phyloP scores from a whole-genome alignment of 257 asterid genomes.

The Thymus mandschuricus region DNA sequence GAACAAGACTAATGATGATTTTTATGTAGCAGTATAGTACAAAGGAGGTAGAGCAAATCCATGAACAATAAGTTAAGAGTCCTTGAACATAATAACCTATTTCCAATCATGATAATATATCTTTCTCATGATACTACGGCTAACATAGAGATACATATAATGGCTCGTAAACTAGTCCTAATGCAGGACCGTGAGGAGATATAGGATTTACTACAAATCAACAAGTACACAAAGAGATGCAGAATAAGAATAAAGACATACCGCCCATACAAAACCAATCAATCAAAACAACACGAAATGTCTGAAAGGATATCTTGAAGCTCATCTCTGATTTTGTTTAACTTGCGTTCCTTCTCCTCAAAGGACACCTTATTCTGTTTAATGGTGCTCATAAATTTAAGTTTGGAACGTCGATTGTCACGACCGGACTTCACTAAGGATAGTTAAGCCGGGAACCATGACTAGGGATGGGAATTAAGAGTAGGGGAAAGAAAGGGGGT shows the following conservation, averaged over 20 bases:
- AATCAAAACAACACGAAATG: constrained; percentile 19
- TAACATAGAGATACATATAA: constrained; percentile 2
- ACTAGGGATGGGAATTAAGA: too few species aligned
- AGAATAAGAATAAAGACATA: constrained; percentile 33
- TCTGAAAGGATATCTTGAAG: constrained; percentile 89
- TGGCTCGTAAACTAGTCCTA: neutral
- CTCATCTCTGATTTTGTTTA: constrained; percentile 56
- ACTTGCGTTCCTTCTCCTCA: constrained; percentile 59
- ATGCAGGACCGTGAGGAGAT: constrained; percentile 15
- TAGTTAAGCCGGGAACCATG: too few species aligned
- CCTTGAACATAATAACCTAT: constrained; percentile 12
- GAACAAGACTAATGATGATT: constrained; percentile 19
- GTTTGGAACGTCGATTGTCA: constrained; percentile 85
- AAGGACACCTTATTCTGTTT: constrained; percentile 58
- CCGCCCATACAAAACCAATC: neutral
- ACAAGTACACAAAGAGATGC: constrained; percentile 23
- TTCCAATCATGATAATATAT: too few species aligned
- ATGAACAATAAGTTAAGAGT: neutral
- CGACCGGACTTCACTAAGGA: too few species aligned
- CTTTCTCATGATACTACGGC: too few species aligned
- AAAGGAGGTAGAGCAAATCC: constrained; percentile 16
- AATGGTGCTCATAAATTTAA: constrained; percentile 79
- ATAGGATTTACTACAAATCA: neutral
- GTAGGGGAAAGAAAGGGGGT: too few species aligned
- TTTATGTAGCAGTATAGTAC: neutral